Percentiles rank a stretch among this genome's conserved stretches.
phyloP scores from a whole-genome alignment of 129 eudicot species.

The Oenanthe sinensis region DNA sequence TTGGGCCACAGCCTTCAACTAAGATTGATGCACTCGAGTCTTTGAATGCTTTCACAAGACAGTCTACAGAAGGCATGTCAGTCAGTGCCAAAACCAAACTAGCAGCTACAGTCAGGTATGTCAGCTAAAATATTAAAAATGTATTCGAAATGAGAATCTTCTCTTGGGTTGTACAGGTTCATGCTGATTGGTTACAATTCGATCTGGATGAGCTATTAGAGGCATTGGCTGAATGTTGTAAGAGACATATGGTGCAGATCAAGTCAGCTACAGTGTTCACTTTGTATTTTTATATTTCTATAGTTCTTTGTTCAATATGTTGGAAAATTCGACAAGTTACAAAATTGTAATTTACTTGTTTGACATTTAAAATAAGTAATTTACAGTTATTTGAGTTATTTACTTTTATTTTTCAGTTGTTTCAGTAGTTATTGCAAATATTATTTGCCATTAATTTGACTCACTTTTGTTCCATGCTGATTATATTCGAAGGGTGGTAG shows the following conservation, averaged over 20 bases:
- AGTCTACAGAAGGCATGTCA: conserved; percentile 40
- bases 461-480: conserved; percentile 4
- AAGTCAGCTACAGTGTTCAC: conserved; percentile 47
- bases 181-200: conserved; percentile 94
- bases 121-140: neutral
- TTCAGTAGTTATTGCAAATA: neutral
- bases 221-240: conserved; percentile 75
- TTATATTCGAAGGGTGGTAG: conserved; percentile 68
- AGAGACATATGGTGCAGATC: conserved; percentile 56
- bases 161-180: conserved; percentile 47
- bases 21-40: conserved; percentile 60
- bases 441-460: neutral
- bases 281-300: neutral
- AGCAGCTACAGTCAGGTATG: conserved; percentile 29
- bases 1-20: conserved; percentile 37
- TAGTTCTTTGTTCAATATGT: neutral
- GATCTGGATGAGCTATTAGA: conserved; percentile 89
- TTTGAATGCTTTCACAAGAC: conserved; percentile 51
- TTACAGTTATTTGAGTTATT: neutral
- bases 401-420: neutral
- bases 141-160: neutral
- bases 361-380: neutral
- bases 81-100: conserved; percentile 38
- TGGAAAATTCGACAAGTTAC: neutral
- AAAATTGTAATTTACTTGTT: neutral